Evolutionary conservation across 805 yeast genomes (phyloP).

Genomic region (Candida maesae): DNA sequence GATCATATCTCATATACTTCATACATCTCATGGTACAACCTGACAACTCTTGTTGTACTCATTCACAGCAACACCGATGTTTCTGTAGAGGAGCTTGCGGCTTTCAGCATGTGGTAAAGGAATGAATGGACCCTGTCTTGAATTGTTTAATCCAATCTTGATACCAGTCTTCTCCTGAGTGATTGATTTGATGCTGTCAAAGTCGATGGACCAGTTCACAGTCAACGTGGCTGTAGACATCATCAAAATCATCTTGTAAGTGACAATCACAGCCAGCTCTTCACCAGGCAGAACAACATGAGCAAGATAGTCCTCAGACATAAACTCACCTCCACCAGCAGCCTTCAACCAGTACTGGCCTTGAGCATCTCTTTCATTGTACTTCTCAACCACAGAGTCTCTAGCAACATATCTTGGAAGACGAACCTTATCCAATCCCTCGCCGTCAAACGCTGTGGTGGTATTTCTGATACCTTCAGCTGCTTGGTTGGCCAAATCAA

Average conservation of each 20-base stretch:
- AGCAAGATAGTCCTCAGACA: constrained; percentile 74
- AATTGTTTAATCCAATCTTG: constrained; percentile 54
- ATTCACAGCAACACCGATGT: constrained; percentile 75
- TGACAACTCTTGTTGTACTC: constrained; percentile 72
- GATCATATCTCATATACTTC: no score
- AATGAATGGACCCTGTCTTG: constrained; percentile 64
- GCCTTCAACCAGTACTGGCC: constrained; percentile 92
- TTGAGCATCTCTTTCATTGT: constrained; percentile 77
- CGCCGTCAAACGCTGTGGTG: constrained; percentile 83
- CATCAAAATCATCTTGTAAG: constrained; percentile 65
- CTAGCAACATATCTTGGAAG: constrained; percentile 72
- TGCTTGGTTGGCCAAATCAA: constrained; percentile 88
- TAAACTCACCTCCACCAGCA: constrained; percentile 74
- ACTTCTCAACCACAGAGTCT: constrained; percentile 73
- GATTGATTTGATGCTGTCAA: constrained; percentile 63
- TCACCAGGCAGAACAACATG: constrained; percentile 82
- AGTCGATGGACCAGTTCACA: constrained; percentile 68
- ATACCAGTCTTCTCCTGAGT: constrained; percentile 79
- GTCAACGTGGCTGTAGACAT: constrained; percentile 57
- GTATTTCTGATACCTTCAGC: constrained; percentile 93
- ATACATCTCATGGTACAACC: constrained; percentile 32
- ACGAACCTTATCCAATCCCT: constrained; percentile 72
- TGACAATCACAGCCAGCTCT: constrained; percentile 71
- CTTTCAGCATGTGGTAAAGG: constrained; percentile 70
- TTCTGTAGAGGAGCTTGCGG: constrained; percentile 61